Evolutionary conservation across 1,284 basidiomycete genomes (phyloP), one percentile per base, ranked within the genome.

Genomic region (Pseudozyma tsukubaensis): DNA sequence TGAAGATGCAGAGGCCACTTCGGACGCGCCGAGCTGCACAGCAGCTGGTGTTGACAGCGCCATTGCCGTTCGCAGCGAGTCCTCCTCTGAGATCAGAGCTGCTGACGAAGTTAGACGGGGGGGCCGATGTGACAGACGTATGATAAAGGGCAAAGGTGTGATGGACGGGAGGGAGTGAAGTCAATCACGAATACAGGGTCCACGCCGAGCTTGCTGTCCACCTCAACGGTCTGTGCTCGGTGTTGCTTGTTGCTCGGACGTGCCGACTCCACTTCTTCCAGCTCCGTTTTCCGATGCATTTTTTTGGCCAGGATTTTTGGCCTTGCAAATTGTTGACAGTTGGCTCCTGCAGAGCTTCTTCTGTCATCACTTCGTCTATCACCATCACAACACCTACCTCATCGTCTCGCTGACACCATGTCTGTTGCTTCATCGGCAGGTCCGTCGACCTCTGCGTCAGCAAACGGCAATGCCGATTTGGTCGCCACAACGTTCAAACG

Each of bases 401-500:
- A 36, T 37, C 47, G 16, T 4, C 32, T 45, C 10, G 35, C 50
- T 44, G 39, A 32, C 49, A 53, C 42, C 47, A 71, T 71, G 68
- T 71, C 68, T n/a, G 40, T 49, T 2, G 56, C 42, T 42, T 18
- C 48, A 9, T 39, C 35, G 35, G 50, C 55, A 42, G 21, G 53
- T 0, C 36, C 58, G 1, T 49, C 69, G 2, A 18, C 49, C 13
- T 11, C 53, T 10, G 18, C 55, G 7, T n/a, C 55, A 10, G 44
- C 29, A 11, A 29, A 14, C 48, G 19, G n/a, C 13, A 53, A 61
- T 12, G 42, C 67, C 37, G 65, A 77, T 14, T 50, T 71, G 11
- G 67, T 54, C 29, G 72, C 75, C 6, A 70, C 67, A 18, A 76
- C 74, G 1, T 78, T 78, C 61, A 78, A 78, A 50, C 67, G 71